These are phyloP conservation scores for Trichoderma semiorbis DNA, from an alignment of 2,329 filamentous ascomycete species.

Conservation along the genomic window DNA sequence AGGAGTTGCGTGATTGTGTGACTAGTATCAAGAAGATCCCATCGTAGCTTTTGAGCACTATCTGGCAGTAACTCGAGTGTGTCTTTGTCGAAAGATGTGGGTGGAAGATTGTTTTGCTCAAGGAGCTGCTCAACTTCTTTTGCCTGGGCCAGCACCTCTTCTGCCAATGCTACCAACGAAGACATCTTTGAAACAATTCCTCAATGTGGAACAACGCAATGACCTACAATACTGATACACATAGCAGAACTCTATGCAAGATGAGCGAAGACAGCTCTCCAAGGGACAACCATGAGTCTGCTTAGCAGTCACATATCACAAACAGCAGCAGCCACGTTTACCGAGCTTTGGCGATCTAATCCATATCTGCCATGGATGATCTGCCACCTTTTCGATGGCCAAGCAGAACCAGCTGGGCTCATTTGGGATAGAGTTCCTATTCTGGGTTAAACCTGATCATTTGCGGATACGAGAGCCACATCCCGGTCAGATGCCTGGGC, in stretches of 20 bases:
- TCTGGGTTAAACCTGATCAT: neutral
- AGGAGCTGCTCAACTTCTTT: neutral
- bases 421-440: neutral
- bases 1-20: neutral
- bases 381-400: neutral
- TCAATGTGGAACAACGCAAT: neutral
- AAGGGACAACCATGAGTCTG: neutral
- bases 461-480: neutral
- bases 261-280: neutral
- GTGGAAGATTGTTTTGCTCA: neutral
- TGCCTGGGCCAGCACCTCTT: neutral
- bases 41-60: neutral
- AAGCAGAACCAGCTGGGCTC: neutral
- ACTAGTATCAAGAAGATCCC: neutral
- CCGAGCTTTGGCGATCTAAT: neutral
- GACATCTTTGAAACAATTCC: neutral
- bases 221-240: neutral
- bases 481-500: neutral
- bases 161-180: neutral
- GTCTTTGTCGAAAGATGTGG: neutral
- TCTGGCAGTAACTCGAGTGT: neutral
- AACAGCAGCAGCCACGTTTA: neutral
- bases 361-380: neutral
- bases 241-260: neutral
- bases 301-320: neutral